Base-by-base conservation (phyloP, 805 yeast genomes). In the Jamesozyma rosinii region DNA sequence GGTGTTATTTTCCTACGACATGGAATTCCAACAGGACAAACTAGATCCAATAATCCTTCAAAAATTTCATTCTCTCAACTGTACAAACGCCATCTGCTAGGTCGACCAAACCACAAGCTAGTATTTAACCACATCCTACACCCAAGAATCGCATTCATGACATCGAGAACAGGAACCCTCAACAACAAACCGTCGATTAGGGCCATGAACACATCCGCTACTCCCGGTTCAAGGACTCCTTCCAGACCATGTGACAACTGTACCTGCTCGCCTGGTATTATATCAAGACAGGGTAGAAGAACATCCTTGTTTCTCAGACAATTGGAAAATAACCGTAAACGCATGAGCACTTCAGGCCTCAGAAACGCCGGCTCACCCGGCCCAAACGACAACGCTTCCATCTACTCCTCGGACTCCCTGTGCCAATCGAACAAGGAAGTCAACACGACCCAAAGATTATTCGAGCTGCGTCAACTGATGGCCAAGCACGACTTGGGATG, bases 191-290 rank as follows among this genome's bases (percentile, higher is more conserved):
- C 29, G 11, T 24, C 29, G 11, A 11, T 24, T 6, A 24, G 29
- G 11, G 11, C 29, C 6, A 24, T 24, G 29, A 27, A 26, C 10
- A 22, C 26, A 10, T 22, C 35, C 18, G 24, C 39, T 9, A 33
- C 37, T 4, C 31, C 34, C 5, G 19, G 39, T 8, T 30, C 39
- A 31, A 24, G 10, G 11, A 11, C 29, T 11, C 11, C 29, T 24
- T 53, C 58, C 33, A 67, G 76, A 56, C 74, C 76, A 13, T 84
- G 92, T 59, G 70, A 74, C 38, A 79, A 83, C 65, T 84, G 95
- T 66, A 82, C 87, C 2, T 84, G 94, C 59, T 82, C 90, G 0
- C 92, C 92, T 4, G 95, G 95, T 3, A 66, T 84, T 36, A 63
- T 84, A 38, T 78, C 87, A 26, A 71, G 94, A 55, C 76, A 75